Evolutionary conservation across 352 stramenopile genomes (phyloP), one percentile per base, ranked within the genome.

Genomic region (Phytopythium delawarense): DNA sequence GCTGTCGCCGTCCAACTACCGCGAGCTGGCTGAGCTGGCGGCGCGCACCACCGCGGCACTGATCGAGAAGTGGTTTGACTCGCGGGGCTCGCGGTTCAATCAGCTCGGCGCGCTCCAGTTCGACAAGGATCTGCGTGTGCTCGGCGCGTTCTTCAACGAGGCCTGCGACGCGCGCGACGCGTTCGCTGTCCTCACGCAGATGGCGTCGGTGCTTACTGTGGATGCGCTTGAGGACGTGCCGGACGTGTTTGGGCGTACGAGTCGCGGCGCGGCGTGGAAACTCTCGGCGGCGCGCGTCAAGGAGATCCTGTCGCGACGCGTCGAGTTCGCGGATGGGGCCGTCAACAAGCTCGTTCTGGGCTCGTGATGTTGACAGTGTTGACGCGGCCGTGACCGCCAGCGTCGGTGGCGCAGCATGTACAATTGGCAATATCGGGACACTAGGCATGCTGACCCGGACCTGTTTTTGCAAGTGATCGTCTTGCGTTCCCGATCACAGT

Each of bases 71-170:
- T 91, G 87, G 81, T 86, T 94, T 48, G 53, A 79, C 20, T 69
- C 72, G 21, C 75, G 75, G n/a, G 64, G 65, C 35, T 65, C 74
- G 56, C 78, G 79, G 16, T 87, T 94, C 63, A 92, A 88, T 30
- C 85, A 92, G 63, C 81, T 96, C 28, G 87, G 87, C 20, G 85
- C 87, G 23, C 68, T 96, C 4, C 87, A 96, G 56, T 89, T 94
- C 21, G 87, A 96, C 66, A 96, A 96, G 63, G 87, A 96, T 61
- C 35, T 96, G 55, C 85, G 87, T 52, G 74, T 92, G 45, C 64
- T 96, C 13, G 79, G 57, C 25, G 77, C 64, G 13, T 89, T 90
- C 69, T 88, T 96, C 56, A 73, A 61, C 21, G 72, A 79, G 30
- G 63, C 59, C 8, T 76, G 80, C 63, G 71, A 91, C 57, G 72